A percentile compares a stretch with the other conserved stretches of the same genome.
These are phyloP conservation scores for Purpureocillium lavendulum DNA, from an alignment of 2,329 filamentous ascomycete species.

Conservation along the genomic window DNA sequence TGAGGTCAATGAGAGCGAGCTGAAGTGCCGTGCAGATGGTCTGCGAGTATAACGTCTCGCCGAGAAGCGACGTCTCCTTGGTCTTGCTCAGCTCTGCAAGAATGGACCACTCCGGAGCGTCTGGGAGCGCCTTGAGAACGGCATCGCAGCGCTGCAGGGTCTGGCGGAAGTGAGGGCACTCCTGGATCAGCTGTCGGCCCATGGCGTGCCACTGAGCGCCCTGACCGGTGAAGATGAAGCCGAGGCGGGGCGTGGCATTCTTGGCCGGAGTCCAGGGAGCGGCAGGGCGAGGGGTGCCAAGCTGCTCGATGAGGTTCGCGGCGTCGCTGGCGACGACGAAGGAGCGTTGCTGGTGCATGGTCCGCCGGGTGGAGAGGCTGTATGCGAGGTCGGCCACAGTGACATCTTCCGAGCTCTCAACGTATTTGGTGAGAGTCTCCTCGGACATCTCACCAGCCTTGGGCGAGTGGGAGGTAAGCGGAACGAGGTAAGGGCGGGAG, in stretches of 20 bases:
- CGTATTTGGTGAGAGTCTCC: too few relatives aligned
- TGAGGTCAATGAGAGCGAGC: slow-evolving; percentile 26
- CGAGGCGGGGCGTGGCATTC: slow-evolving; percentile 13
- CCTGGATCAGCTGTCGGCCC: slow-evolving; percentile 13
- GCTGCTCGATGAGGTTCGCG: too few relatives aligned
- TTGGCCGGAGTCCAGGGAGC: too few relatives aligned
- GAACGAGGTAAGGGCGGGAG: too few relatives aligned
- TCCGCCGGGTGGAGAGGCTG: too few relatives aligned
- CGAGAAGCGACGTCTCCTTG: slow-evolving; percentile 12
- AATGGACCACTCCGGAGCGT: slow-evolving; percentile 16
- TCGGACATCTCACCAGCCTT: too few relatives aligned
- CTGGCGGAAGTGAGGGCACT: slow-evolving; percentile 18
- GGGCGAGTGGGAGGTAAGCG: too few relatives aligned
- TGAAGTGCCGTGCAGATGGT: slow-evolving; percentile 31
- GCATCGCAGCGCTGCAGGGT: slow-evolving; percentile 17
- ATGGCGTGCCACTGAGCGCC: slow-evolving; percentile 17
- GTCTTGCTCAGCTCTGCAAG: slow-evolving; percentile 22
- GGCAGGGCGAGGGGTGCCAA: too few relatives aligned
- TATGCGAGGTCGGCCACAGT: too few relatives aligned
- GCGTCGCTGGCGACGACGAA: too few relatives aligned
- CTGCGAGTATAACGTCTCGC: slow-evolving; percentile 20
- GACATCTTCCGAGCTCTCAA: too few relatives aligned
- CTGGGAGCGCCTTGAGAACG: slow-evolving; percentile 17
- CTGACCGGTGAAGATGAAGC: slow-evolving; percentile 19
- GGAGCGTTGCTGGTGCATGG: too few relatives aligned